These are phyloP conservation scores for Blastobotrys malaysiensis DNA, from an alignment of 1,139 yeast genomes.

Conservation along the genomic window DNA sequence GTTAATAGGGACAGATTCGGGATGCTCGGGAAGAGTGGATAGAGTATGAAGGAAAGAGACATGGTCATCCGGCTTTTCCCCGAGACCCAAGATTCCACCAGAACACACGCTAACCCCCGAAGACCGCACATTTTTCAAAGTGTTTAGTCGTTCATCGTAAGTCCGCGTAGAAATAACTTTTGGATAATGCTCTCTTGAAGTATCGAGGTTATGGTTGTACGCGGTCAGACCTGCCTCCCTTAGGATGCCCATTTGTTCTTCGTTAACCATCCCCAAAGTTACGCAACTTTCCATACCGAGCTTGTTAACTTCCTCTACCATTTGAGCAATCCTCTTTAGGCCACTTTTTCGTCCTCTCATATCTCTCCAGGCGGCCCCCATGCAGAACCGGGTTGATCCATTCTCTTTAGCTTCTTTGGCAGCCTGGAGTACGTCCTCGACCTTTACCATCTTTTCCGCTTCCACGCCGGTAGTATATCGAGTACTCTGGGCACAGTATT, in stretches of 20 bases:
- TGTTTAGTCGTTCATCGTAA: constrained; percentile 63
- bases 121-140: constrained; percentile 57
- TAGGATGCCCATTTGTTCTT: constrained; percentile 53
- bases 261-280: constrained; percentile 69
- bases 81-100: constrained; percentile 76
- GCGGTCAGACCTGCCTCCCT: constrained; percentile 74
- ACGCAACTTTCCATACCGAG: constrained; percentile 75
- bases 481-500: constrained; percentile 72
- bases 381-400: constrained; percentile 74
- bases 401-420: constrained; percentile 62
- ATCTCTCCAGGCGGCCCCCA: constrained; percentile 89
- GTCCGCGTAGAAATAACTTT: constrained; percentile 63
- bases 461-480: constrained; percentile 63
- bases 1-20: constrained; percentile 79
- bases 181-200: constrained; percentile 73
- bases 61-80: constrained; percentile 69
- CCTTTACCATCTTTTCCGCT: constrained; percentile 57
- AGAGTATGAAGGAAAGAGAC: constrained; percentile 62
- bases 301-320: constrained; percentile 62
- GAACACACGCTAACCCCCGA: constrained; percentile 71
- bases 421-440: constrained; percentile 58
- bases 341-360: constrained; percentile 75
- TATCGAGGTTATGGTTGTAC: constrained; percentile 75
- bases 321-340: constrained; percentile 53
- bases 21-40: constrained; percentile 62